Base-by-base conservation (phyloP, 2,329 filamentous ascomycete species). In the Xylaria sp. region DNA sequence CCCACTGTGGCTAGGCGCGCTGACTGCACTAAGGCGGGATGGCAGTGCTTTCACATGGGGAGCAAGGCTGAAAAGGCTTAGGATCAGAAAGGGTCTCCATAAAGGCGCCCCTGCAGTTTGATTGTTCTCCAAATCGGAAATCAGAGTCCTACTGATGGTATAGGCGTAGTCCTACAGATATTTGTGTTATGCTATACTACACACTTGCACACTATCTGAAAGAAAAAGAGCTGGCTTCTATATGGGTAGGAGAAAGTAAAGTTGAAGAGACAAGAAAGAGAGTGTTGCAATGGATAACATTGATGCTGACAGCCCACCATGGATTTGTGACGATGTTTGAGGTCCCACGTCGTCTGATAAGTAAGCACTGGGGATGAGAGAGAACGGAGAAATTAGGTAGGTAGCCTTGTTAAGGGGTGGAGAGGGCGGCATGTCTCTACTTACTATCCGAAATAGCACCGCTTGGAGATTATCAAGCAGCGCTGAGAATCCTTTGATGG, bases 1-100 rank as follows among this genome's bases (percentile, higher is more conserved):
- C 55, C 55, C 60, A 57, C 68, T 57, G 50, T 65, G 68, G 65
- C 68, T 68, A 61, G 59, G 55, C 39, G 59, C 59, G 64, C 68
- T 70, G 64, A 68, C 50, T 34, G 60, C 59, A 25, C 59, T 67
- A 67, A 61, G 60, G 52, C n/a, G 23, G 20, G 44, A 70, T 70
- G 68, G 63, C 64, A 52, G 50, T 65, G 68, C 57, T 67, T 67
- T 64, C 55, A 9, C 52, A 20, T 64, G 60, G 64, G 56, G 66
- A 66, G 56, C 61, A 68, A 70, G 68, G 68, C 68, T 70, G 68
- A 70, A 68, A 41, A 44, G 44, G 6, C 28, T 34, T 41, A 57
- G 32, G 51, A 51, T 37, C 18, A 28, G 28, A 28, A 10, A 51
- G n/a, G 41, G 34, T 41, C 20, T 20, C n/a, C 37, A 18, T 44